Evolutionary conservation across 176 grass and related monocot genomes (phyloP).

Genomic region (Tillandsia fasciculata): DNA sequence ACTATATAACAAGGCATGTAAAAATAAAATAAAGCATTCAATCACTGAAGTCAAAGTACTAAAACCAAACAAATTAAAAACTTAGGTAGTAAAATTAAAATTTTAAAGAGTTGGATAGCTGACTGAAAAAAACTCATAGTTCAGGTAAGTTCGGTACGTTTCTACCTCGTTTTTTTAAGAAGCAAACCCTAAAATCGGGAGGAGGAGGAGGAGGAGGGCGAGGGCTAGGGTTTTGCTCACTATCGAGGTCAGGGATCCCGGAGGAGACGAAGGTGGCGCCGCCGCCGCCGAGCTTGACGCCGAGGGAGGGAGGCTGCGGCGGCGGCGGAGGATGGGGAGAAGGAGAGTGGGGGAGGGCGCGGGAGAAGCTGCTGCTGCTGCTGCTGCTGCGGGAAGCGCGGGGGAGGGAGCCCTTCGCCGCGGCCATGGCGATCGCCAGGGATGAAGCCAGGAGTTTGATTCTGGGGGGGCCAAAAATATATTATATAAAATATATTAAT

Average conservation of each 20-base stretch:
- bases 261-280: conserved; percentile 62
- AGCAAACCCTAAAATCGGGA: background rate
- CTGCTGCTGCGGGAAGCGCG: conserved; percentile 35
- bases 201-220: background rate
- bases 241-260: conserved; percentile 81
- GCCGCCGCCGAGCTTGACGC: conserved; percentile 53
- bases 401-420: conserved; percentile 2
- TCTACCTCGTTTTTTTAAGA: too few species aligned
- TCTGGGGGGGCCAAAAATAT: too few species aligned
- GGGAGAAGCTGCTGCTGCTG: conserved; percentile 46
- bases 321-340: conserved; percentile 4
- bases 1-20: too few species aligned
- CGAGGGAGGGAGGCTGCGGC: conserved; percentile 9
- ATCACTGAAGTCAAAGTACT: too few species aligned
- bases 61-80: too few species aligned
- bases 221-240: conserved; percentile 22
- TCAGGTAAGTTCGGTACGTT: too few species aligned
- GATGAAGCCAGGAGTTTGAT: too few species aligned
- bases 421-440: conserved; percentile 21
- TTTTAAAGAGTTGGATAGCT: too few species aligned
- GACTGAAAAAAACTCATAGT: too few species aligned
- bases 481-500: too few species aligned
- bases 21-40: too few species aligned
- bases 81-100: too few species aligned
- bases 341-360: conserved; percentile 42